These are phyloP conservation scores for Penicillium soppii DNA, from an alignment of 495 filamentous ascomycete species.

Conservation along the genomic window DNA sequence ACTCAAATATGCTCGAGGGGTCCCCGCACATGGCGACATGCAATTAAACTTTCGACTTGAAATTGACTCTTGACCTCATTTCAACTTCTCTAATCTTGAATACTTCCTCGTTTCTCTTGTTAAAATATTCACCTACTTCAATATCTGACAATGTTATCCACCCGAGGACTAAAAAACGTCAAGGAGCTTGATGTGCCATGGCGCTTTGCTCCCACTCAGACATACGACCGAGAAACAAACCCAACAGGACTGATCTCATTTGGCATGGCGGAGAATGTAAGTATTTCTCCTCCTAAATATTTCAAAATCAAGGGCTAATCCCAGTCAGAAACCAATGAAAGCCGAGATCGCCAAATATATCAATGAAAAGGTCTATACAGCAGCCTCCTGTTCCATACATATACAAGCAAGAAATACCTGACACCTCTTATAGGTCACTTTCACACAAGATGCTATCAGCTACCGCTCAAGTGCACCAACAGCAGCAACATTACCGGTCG, in stretches of 20 bases:
- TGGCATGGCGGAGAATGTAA: conserved; percentile 26
- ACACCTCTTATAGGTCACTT: conserved; percentile 19
- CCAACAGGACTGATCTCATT: conserved; percentile 34
- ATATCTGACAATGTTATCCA: conserved; percentile 37
- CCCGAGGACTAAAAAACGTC: conserved; percentile 27
- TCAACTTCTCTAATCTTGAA: not conserved
- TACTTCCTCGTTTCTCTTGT: not conserved
- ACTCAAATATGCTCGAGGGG: too few relatives aligned
- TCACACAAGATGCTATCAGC: conserved; percentile 28
- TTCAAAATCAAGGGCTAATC: not conserved
- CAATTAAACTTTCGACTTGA: too few relatives aligned
- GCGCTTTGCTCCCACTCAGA: conserved; percentile 27
- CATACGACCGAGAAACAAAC: conserved; percentile 31
- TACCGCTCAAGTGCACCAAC: conserved; percentile 32
- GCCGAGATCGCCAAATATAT: conserved; percentile 32
- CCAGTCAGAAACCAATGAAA: conserved; percentile 26
- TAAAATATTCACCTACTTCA: too few relatives aligned
- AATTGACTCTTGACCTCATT: not conserved
- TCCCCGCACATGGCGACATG: too few relatives aligned
- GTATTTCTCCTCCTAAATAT: too few relatives aligned
- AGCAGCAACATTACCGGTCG: conserved; percentile 25
- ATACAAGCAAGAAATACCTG: too few relatives aligned
- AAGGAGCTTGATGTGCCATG: conserved; percentile 24
- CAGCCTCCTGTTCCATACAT: not conserved
- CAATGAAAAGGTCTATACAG: conserved; percentile 26